Conservation (phyloP, 805 yeast genomes). For the Pachysolen tannophilus region DNA sequence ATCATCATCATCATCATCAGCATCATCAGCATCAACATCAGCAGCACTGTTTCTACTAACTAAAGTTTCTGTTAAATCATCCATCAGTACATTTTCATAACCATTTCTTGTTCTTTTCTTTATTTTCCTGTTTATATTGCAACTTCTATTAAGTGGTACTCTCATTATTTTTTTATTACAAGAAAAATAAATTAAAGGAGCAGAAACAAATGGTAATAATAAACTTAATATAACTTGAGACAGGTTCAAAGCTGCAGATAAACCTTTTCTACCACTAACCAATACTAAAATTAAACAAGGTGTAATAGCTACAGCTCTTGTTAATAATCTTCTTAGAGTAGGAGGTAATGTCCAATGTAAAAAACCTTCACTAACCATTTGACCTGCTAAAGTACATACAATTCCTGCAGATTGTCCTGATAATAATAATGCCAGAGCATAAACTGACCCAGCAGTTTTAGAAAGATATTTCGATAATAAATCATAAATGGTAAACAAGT, state of each 20-base stretch:
- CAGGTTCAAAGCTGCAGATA: slow-evolving; percentile 67
- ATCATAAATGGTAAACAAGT: slow-evolving; percentile 67
- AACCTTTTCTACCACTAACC: slow-evolving; percentile 65
- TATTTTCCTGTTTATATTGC: background rate
- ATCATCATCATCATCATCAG: slow-evolving; percentile 5
- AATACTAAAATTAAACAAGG: slow-evolving; percentile 75
- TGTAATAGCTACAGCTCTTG: slow-evolving; percentile 69
- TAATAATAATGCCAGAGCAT: slow-evolving; percentile 75
- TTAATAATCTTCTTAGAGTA: slow-evolving; percentile 70
- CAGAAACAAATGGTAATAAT: slow-evolving; percentile 74
- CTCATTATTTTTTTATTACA: slow-evolving; percentile 62
- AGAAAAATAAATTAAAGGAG: slow-evolving; percentile 81
- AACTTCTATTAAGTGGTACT: slow-evolving; percentile 28
- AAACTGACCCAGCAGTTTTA: slow-evolving; percentile 72
- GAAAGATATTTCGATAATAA: slow-evolving; percentile 56
- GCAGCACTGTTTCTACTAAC: too few species aligned
- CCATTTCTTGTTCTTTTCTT: slow-evolving; percentile 5
- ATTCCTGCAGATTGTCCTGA: slow-evolving; percentile 91
- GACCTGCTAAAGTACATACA: slow-evolving; percentile 90
- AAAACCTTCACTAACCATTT: slow-evolving; percentile 88
- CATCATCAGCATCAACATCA: slow-evolving; percentile 5
- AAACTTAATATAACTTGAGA: slow-evolving; percentile 81
- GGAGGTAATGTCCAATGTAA: slow-evolving; percentile 75
- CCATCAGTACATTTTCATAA: slow-evolving; percentile 4
- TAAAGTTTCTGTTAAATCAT: slow-evolving; percentile 5